Percentiles rank a stretch among this genome's conserved stretches.
These are phyloP conservation scores for Ogataea hybrid DNA, from an alignment of 1,139 yeast species.

Conservation along the genomic window DNA sequence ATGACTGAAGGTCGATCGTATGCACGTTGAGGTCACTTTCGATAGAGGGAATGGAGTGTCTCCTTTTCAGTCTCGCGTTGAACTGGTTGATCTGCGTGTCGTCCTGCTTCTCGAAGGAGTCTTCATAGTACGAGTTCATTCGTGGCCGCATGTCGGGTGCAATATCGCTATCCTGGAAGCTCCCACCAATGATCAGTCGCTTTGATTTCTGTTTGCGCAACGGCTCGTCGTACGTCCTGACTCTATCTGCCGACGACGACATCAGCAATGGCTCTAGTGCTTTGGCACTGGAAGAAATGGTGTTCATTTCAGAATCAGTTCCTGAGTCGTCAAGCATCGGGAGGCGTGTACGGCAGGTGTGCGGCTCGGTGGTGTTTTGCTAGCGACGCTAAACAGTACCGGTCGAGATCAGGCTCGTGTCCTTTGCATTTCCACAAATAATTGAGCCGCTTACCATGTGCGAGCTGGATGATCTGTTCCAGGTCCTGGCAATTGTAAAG, in stretches of 20 bases:
- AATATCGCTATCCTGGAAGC: conserved; percentile 19
- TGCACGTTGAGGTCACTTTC: conserved; percentile 26
- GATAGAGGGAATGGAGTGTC: conserved; percentile 32
- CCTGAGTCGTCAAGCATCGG: conserved; percentile 1
- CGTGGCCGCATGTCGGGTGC: conserved; percentile 8
- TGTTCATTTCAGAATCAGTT: conserved; percentile 7
- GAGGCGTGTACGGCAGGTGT: not conserved
- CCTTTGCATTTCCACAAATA: conserved; percentile 32
- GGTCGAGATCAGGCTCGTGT: conserved; percentile 23
- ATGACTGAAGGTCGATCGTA: conserved; percentile 20
- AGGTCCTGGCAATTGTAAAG: conserved; percentile 28
- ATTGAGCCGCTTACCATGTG: conserved; percentile 30
- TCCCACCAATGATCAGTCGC: conserved; percentile 21
- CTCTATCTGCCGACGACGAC: not conserved
- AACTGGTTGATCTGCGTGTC: conserved; percentile 17
- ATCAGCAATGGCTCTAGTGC: conserved; percentile 9
- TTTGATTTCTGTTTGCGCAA: conserved; percentile 19
- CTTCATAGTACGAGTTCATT: conserved; percentile 9
- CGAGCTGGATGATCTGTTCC: conserved; percentile 25
- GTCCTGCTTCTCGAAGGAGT: conserved; percentile 3
- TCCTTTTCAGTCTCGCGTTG: conserved; percentile 26
- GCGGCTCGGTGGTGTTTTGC: not conserved
- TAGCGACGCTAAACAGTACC: conserved; percentile 16
- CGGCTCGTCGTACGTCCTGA: conserved; percentile 1
- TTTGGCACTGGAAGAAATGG: conserved; percentile 1